These are phyloP conservation scores for Neurospora sp. DNA, from an alignment of 2,329 filamentous ascomycete species.

Conservation along the genomic window DNA sequence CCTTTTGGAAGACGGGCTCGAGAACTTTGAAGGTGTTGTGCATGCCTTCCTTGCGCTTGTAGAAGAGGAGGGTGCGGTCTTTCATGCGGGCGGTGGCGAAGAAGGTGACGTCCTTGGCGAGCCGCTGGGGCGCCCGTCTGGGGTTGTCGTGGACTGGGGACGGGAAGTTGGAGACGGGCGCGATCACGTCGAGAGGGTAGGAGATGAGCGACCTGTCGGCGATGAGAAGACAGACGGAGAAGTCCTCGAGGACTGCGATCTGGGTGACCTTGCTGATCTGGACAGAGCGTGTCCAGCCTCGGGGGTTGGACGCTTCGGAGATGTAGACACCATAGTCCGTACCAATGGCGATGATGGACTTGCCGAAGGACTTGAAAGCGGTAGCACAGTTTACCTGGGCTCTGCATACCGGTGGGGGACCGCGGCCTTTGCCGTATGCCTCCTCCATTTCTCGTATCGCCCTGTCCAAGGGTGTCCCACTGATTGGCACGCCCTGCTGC, in stretches of 20 bases:
- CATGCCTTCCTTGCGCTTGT: conserved; percentile 89
- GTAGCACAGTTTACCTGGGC: conserved; percentile 88
- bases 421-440: conserved; percentile 58
- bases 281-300: conserved; percentile 84
- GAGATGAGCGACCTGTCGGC: conserved; percentile 86
- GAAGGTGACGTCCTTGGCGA: conserved; percentile 90
- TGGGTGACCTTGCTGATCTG: conserved; percentile 72
- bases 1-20: conserved; percentile 90
- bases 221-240: conserved; percentile 84
- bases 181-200: conserved; percentile 83
- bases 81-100: conserved; percentile 97
- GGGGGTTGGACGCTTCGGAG: conserved; percentile 76
- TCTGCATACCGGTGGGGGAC: conserved; percentile 69
- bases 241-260: conserved; percentile 89
- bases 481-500: conserved; percentile 62
- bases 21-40: conserved; percentile 95
- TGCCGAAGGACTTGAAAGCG: conserved; percentile 74
- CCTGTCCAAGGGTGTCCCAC: conserved; percentile 82
- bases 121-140: conserved; percentile 79
- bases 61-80: conserved; percentile 86
- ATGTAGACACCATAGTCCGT: conserved; percentile 93
- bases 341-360: conserved; percentile 82
- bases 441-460: conserved; percentile 83
- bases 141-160: conserved; percentile 59
- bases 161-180: conserved; percentile 50